Evolutionary conservation across 2,329 filamentous ascomycete species (phyloP), one percentile per base, ranked within the genome.

Genomic region (Venturia effusa): DNA sequence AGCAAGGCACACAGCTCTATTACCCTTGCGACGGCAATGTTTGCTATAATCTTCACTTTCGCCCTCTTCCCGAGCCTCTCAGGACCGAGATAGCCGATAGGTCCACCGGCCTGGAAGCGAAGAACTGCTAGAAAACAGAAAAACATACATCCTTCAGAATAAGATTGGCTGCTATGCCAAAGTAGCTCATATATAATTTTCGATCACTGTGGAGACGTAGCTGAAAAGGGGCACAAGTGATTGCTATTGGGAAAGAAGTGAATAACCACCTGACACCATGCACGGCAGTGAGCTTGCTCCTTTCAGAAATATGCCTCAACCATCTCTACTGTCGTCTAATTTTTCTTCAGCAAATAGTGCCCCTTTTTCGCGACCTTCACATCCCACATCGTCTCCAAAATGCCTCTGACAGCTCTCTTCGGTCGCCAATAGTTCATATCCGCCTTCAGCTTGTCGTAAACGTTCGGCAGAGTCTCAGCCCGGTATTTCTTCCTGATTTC

Each of bases 391-490:
- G 51, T 57, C 51, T 57, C 51, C 51, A 57, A 57, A 4, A 57
- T 57, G 2, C 51, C 51, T 15, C 51, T 57, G 5, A 57, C 30
- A n/a, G 51, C 51, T n/a, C 51, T 32, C 30, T 57, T 57, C 17
- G 51, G 51, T n/a, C 51, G 27, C 51, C 51, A 57, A 11, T 57
- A 57, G 13, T 57, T 57, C 51, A 57, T 57, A 24, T 57, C 51
- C 27, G 51, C 51, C 51, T 57, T 57, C 30, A 88, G 84, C 74
- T 89, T 89, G 68, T 89, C 85, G 66, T 85, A 88, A 1, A 89
- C 85, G 39, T 77, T 84, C 0, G 85, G 86, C 66, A 89, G 70
- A 60, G 82, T 80, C 1, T 75, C 75, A 0, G 87, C 87, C 5
- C 77, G 74, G 69, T 88, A 89, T 69, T 81, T 84, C 32, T 73